phyloP scores from a whole-genome alignment of 2,329 filamentous ascomycete genomes.

The Trichophyton equinum region DNA sequence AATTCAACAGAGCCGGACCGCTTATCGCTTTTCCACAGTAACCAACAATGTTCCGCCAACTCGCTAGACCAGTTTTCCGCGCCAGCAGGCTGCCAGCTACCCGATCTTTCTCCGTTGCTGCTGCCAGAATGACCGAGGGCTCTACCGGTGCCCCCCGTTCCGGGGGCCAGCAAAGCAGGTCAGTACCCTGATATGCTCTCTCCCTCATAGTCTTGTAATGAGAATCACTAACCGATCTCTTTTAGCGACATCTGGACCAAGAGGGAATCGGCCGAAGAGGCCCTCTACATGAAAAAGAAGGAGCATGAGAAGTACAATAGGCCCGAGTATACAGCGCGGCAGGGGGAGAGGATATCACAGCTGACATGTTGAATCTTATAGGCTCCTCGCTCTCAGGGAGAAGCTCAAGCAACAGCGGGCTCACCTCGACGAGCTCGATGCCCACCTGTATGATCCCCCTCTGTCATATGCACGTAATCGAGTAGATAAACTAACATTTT shows the following conservation, averaged over 20 bases:
- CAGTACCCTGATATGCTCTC: slow-evolving; percentile 13
- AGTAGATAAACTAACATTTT: not conserved
- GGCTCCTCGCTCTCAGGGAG: slow-evolving; percentile 56
- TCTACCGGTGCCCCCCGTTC: slow-evolving; percentile 47
- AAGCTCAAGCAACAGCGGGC: slow-evolving; percentile 63
- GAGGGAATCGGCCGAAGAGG: slow-evolving; percentile 78
- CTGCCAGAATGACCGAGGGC: slow-evolving; percentile 53
- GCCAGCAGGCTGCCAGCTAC: slow-evolving; percentile 37
- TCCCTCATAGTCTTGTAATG: not conserved
- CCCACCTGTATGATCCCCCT: slow-evolving; percentile 59
- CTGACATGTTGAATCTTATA: slow-evolving; percentile 16
- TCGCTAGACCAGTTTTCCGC: slow-evolving; percentile 46
- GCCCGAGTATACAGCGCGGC: not conserved
- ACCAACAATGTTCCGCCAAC: slow-evolving; percentile 53
- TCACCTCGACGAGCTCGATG: slow-evolving; percentile 72
- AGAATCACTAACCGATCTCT: not conserved
- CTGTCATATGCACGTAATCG: not conserved
- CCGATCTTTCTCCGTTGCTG: slow-evolving; percentile 52
- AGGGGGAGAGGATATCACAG: not conserved
- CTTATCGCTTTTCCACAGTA: not conserved
- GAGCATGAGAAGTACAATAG: slow-evolving; percentile 66
- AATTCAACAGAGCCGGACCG: not conserved
- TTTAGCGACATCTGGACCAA: slow-evolving; percentile 79
- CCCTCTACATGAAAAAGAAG: slow-evolving; percentile 70
- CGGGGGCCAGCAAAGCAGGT: slow-evolving; percentile 26